Conservation (phyloP, 768 basidiomycete genomes). For the Pisolithus tinctorius region DNA sequence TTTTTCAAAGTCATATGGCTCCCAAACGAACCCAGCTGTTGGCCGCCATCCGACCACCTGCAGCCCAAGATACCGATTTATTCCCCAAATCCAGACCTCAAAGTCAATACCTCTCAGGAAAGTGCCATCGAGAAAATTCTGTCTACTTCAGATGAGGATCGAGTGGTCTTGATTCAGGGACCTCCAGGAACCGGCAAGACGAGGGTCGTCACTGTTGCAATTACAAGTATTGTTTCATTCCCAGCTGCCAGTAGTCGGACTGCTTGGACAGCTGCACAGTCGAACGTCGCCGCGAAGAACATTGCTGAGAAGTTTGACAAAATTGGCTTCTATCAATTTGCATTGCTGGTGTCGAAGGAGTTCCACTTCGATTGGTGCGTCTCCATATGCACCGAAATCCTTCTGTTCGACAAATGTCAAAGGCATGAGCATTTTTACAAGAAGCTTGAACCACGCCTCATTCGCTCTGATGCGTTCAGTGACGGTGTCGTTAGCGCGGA, state of each 20-base stretch:
- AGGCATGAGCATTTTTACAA: no score
- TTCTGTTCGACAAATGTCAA: no score
- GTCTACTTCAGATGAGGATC: constrained; percentile 15
- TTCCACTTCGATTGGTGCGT: constrained; percentile 42
- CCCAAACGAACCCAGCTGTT: constrained; percentile 9
- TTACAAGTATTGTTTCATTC: constrained; percentile 16
- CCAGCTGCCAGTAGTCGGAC: no score
- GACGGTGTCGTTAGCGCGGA: no score
- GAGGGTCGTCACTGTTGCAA: constrained; percentile 33
- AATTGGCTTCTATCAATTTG: constrained; percentile 28
- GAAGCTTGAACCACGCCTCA: no score
- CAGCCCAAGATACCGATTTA: neutral
- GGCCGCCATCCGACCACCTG: constrained; percentile 3
- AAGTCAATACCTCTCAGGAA: constrained; percentile 23
- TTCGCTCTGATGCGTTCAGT: no score
- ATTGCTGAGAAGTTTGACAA: no score
- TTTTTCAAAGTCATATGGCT: constrained; percentile 26
- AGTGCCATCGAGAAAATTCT: constrained; percentile 22
- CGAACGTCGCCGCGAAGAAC: constrained; percentile 48
- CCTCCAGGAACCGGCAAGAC: constrained; percentile 42
- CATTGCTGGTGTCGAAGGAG: constrained; percentile 36
- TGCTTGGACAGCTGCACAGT: constrained; percentile 40
- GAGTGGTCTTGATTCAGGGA: constrained; percentile 24
- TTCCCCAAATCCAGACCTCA: neutral
- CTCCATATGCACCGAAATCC: no score